Conservation (phyloP, 495 filamentous ascomycete species). For the Xylona heveae region DNA sequence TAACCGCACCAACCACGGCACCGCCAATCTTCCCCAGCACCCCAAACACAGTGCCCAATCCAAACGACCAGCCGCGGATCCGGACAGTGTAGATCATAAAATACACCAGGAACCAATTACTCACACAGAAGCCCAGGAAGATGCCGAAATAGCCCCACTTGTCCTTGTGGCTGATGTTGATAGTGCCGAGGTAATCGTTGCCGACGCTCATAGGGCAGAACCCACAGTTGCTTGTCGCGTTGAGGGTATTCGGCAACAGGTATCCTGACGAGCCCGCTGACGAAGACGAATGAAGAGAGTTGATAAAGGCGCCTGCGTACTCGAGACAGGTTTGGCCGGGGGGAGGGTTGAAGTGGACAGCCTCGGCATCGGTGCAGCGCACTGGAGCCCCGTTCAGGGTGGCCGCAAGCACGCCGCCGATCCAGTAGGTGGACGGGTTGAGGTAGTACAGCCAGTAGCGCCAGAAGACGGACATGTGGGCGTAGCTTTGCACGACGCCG, state of each 20-base stretch:
- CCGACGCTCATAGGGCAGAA: slow-evolving; percentile 54
- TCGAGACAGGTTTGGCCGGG: slow-evolving; percentile 35
- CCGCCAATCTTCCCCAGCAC: slow-evolving; percentile 23
- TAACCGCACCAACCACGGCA: slow-evolving; percentile 21
- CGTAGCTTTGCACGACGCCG: slow-evolving; percentile 45
- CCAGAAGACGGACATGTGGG: slow-evolving; percentile 47
- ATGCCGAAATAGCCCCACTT: slow-evolving; percentile 66
- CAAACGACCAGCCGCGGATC: slow-evolving; percentile 53
- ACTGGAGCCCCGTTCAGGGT: slow-evolving; percentile 32
- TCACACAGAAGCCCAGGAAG: slow-evolving; percentile 53
- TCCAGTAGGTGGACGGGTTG: slow-evolving; percentile 49
- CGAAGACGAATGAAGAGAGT: too few relatives aligned
- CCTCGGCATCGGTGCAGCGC: slow-evolving; percentile 33
- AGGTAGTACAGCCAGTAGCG: slow-evolving; percentile 61
- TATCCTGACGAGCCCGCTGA: slow-evolving; percentile 32
- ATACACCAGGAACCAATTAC: slow-evolving; percentile 61
- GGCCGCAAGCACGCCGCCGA: slow-evolving; percentile 48
- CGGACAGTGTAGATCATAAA: slow-evolving; percentile 70
- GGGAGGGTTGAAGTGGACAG: slow-evolving; percentile 44
- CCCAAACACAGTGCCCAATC: slow-evolving; percentile 36
- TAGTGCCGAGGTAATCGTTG: slow-evolving; percentile 39
- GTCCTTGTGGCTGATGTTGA: slow-evolving; percentile 42
- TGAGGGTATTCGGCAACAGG: slow-evolving; percentile 34
- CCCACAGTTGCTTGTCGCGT: slow-evolving; percentile 35
- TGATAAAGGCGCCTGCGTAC: slow-evolving; percentile 32